Percentiles rank a stretch among this genome's conserved stretches.
These are phyloP conservation scores for Cystobasidium pallidum DNA, from an alignment of 1,284 basidiomycete genomes.

Conservation along the genomic window DNA sequence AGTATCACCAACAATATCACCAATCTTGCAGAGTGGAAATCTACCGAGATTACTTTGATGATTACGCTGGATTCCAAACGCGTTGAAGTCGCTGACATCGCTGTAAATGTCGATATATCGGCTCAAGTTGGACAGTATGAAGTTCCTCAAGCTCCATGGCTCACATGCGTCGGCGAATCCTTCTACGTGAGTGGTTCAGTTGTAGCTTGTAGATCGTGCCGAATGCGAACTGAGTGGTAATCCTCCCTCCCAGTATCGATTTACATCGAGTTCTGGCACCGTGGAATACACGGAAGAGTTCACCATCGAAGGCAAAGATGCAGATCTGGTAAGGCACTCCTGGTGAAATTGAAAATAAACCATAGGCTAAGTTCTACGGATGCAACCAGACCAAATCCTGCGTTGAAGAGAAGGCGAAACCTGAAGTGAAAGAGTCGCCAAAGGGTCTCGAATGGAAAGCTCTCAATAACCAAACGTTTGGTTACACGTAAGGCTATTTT, in stretches of 20 bases:
- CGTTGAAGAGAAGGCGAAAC: slow-evolving; percentile 27
- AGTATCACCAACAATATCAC: slow-evolving; percentile 12
- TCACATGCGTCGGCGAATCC: slow-evolving; percentile 23
- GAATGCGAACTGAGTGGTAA: too few relatives aligned
- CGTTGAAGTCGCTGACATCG: slow-evolving; percentile 22
- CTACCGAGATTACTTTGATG: slow-evolving; percentile 36
- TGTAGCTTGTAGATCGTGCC: neutral
- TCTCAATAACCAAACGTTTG: slow-evolving; percentile 23
- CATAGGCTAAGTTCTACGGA: neutral
- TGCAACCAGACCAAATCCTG: slow-evolving; percentile 14
- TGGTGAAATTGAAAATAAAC: too few relatives aligned
- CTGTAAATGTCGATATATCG: slow-evolving; percentile 42
- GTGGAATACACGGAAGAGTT: slow-evolving; percentile 28
- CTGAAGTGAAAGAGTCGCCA: slow-evolving; percentile 3
- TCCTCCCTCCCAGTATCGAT: slow-evolving; percentile 28
- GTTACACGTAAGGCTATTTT: slow-evolving; percentile 25
- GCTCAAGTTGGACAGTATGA: slow-evolving; percentile 22
- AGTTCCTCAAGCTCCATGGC: slow-evolving; percentile 39
- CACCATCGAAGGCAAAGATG: slow-evolving; percentile 19
- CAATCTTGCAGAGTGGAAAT: slow-evolving; percentile 25
- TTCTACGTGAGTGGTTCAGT: slow-evolving; percentile 21
- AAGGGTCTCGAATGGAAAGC: slow-evolving; percentile 35
- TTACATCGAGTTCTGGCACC: slow-evolving; percentile 17
- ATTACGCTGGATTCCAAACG: slow-evolving; percentile 13
- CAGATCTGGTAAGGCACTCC: slow-evolving; percentile 17